Conservation (phyloP, 352 stramenopile genomes). For the Pythium dissimile region DNA sequence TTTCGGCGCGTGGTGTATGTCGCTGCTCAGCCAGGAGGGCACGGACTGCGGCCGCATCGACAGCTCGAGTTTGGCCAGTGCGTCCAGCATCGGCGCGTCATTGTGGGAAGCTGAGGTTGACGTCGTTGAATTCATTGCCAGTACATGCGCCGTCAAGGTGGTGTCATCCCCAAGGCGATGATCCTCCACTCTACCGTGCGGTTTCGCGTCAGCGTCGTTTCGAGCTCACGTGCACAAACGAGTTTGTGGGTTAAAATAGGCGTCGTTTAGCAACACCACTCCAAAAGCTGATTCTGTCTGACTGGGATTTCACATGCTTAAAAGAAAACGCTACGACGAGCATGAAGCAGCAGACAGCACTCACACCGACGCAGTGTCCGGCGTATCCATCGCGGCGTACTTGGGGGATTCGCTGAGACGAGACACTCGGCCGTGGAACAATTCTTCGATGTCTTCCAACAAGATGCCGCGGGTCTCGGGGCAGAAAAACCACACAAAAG, state of each 20-base stretch:
- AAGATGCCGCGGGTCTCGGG: slow-evolving; percentile 38
- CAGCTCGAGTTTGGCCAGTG: slow-evolving; percentile 66
- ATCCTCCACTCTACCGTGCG: neutral
- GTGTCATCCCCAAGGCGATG: neutral
- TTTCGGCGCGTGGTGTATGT: slow-evolving; percentile 65
- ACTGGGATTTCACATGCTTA: no score
- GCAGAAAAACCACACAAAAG: slow-evolving; percentile 40
- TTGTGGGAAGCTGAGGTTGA: neutral
- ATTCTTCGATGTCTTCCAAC: slow-evolving; percentile 36
- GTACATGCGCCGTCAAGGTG: neutral
- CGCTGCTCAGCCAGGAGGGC: slow-evolving; percentile 69
- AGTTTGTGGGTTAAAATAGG: neutral
- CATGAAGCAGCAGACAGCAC: neutral
- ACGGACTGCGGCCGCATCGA: slow-evolving; percentile 68
- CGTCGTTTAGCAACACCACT: no score
- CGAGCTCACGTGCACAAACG: neutral
- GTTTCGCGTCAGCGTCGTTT: slow-evolving; percentile 12
- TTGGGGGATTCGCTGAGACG: slow-evolving; percentile 8
- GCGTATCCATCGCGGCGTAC: neutral
- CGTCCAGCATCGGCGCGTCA: slow-evolving; percentile 43
- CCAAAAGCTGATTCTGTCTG: no score
- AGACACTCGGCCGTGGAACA: slow-evolving; percentile 21
- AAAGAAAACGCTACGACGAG: no score
- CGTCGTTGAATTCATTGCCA: slow-evolving; percentile 1
- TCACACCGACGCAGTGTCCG: neutral